Evolutionary conservation across 148 eudicot species (phyloP).

Genomic region (Vaccinium macrocarpon): DNA sequence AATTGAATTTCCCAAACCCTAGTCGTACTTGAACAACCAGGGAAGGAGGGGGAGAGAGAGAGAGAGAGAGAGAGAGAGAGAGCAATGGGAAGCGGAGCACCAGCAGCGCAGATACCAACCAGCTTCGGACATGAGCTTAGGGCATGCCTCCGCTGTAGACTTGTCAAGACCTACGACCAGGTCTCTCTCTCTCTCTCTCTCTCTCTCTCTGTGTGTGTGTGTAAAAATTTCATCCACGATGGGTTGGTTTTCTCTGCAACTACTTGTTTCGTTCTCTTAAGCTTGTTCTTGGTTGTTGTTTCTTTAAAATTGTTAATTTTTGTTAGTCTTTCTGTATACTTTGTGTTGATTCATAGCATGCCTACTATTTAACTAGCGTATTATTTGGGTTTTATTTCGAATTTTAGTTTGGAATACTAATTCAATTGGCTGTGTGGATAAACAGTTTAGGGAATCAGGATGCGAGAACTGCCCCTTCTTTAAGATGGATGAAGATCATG

Average conservation of each 20-base stretch:
- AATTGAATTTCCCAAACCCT: too few relatives aligned
- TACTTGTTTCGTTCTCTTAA: background rate
- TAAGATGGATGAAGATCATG: conserved; percentile 77
- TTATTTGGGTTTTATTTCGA: too few relatives aligned
- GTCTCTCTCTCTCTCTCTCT: conserved; percentile 25
- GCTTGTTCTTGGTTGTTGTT: conserved; percentile 5
- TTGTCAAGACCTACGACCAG: conserved; percentile 90
- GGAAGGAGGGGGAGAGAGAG: background rate
- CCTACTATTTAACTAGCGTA: too few relatives aligned
- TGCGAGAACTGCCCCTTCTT: conserved; percentile 99
- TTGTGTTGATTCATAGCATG: too few relatives aligned
- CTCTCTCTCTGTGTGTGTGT: background rate
- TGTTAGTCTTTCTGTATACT: background rate
- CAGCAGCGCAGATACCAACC: conserved; percentile 76
- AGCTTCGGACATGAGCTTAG: conserved; percentile 90
- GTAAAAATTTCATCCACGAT: background rate
- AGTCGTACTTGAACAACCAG: background rate
- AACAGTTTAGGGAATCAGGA: conserved; percentile 85
- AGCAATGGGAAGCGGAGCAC: conserved; percentile 36
- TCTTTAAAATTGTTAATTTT: background rate
- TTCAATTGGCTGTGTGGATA: background rate
- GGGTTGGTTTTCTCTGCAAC: background rate
- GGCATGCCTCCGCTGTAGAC: conserved; percentile 88
- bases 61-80: conserved; percentile 2
- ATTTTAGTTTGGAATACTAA: too few relatives aligned